A percentile compares a stretch with the other conserved stretches of the same genome.
Evolutionary conservation across 371 early-diverging fungal genomes (phyloP).

Genomic region (Mortierella sp.): DNA sequence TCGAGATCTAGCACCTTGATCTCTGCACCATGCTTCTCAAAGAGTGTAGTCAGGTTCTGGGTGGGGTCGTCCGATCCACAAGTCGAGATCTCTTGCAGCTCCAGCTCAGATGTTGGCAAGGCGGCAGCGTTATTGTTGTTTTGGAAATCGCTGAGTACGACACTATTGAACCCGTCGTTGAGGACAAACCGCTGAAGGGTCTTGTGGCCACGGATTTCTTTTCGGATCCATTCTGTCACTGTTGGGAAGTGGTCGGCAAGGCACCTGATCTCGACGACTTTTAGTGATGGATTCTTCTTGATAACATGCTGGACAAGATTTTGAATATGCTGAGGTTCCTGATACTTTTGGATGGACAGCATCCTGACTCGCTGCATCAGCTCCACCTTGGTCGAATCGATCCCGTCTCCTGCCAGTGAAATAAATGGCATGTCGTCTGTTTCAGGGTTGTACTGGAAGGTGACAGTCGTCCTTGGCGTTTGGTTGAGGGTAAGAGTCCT

Average conservation of each 20-base stretch:
- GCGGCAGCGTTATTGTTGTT: background rate
- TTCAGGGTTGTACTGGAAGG: background rate
- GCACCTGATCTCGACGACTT: background rate
- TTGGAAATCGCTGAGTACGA: background rate
- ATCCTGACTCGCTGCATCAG: background rate
- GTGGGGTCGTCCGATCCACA: background rate
- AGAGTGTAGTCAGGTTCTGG: background rate
- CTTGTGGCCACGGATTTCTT: background rate
- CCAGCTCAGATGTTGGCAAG: background rate
- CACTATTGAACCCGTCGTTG: constrained; percentile 4
- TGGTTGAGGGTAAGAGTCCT: background rate
- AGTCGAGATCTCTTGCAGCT: background rate
- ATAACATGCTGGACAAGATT: background rate
- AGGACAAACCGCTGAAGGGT: background rate
- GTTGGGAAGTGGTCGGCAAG: background rate
- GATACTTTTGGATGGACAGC: background rate
- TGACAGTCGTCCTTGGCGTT: background rate
- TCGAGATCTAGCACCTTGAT: constrained; percentile 2
- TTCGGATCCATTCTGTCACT: background rate
- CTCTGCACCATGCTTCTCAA: background rate
- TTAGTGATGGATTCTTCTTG: background rate
- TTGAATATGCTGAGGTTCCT: background rate
- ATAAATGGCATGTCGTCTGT: background rate
- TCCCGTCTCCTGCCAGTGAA: background rate
- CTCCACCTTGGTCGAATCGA: background rate